Evolutionary conservation across 805 yeast genomes (phyloP), one percentile per base, ranked within the genome.

Genomic region (Millerozyma acaciae): DNA sequence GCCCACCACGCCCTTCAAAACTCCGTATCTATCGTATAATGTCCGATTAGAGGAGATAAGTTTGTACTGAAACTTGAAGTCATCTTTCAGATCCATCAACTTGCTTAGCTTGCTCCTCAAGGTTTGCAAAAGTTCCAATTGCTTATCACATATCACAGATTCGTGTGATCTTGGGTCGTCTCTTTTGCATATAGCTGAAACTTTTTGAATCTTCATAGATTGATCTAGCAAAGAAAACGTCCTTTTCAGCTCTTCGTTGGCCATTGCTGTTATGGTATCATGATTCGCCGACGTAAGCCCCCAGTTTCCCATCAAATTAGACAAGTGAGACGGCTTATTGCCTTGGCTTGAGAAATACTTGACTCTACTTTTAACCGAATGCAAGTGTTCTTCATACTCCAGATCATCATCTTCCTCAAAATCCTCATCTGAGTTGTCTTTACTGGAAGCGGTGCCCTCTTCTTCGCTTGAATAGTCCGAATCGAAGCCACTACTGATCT

Each of bases 281-380:
- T 41, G 32, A 33, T 32, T 41, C 22, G 38, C 32, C 8, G 38
- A 36, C 16, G 34, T 43, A n/a, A 59, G 28, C 1, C 65, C 65
- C 37, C 67, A 62, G 39, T 56, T 54, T n/a, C 56, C 63, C 58
- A 61, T 60, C 14, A 62, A 47, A 4, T 55, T 40, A 3, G 51
- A 44, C 18, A 58, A 43, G 30, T 57, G 65, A 5, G 53, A 35
- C 0, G 50, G 40, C 18, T 52, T 39, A 19, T 39, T 44, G 3
- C 36, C 31, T 4, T 40, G 35, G 24, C 14, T 16, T 12, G 42
- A 26, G 13, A 23, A 18, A 17, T 27, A 18, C 19, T 42, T 34
- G 12, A 45, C 48, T 16, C 48, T 41, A 15, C 33, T 42, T 21
- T 50, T 48, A 4, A 55, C 37, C 6, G 46, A 47, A 35, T 61